Evolutionary conservation across 345 rosid genomes (phyloP), one percentile per base, ranked within the genome.

Genomic region (Eucalyptus cloeziana): DNA sequence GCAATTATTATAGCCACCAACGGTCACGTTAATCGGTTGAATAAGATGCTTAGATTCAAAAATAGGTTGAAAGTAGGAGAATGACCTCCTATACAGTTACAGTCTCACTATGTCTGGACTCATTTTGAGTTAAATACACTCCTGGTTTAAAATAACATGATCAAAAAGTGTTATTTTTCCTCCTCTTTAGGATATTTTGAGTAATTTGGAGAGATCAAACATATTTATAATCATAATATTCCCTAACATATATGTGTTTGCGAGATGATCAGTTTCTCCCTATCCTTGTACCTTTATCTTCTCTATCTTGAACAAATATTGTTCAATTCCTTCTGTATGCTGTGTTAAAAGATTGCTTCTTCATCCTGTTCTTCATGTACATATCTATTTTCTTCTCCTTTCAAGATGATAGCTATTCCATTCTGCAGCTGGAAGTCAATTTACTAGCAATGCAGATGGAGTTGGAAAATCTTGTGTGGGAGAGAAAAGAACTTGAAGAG

Each of bases 401-500:
- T 90, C 37, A 47, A 31, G n/a, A 37, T 89, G 43, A 89, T 44
- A 49, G 79, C 21, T 81, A 43, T 71, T 86, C 8, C 40, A 24
- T 50, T 89, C 90, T 94, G 90, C 95, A 97, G 99, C 94, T 97
- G 92, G 98, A 96, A 89, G 92, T 93, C 86, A 90, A 92, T 87
- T 86, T 94, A 88, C 86, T 87, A 43, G 92, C 93, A 88, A 87
- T 94, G 94, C 91, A 92, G 88, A 93, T 91, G 86, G 96, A 94
- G 92, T 60, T 96, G 90, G 95, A 94, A 91, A 91, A 80, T 89
- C 94, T 95, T 80, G 89, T 92, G 60, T 92, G 94, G 94, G 93
- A 94, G 22, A 93, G 93, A 90, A 93, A 94, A 87, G 95, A 94
- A 90, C 93, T 95, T 51, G 94, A 93, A 52, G 94, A 91, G 62